These are phyloP conservation scores for Candolleomyces eurysporus DNA, from an alignment of 768 basidiomycete species.

Conservation along the genomic window DNA sequence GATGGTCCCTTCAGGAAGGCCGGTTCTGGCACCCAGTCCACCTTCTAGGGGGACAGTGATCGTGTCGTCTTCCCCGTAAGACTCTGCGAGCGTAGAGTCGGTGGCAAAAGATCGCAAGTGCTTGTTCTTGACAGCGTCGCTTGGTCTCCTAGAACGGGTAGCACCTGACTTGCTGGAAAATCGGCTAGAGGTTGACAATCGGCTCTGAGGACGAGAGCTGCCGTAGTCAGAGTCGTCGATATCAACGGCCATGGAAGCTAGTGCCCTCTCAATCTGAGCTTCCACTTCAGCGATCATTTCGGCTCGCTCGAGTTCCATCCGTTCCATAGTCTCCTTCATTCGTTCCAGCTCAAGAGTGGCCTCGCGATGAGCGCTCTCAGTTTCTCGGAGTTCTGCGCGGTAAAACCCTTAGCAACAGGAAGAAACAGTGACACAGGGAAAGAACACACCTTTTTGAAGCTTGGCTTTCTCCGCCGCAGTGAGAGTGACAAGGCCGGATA, in stretches of 20 bases:
- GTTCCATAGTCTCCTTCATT: slow-evolving; percentile 85
- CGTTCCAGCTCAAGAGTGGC: slow-evolving; percentile 77
- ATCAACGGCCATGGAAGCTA: slow-evolving; percentile 82
- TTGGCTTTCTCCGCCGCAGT: slow-evolving; percentile 78
- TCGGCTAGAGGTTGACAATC: slow-evolving; percentile 60
- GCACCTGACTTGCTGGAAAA: slow-evolving; percentile 55
- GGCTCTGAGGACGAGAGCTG: slow-evolving; percentile 66
- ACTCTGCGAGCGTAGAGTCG: slow-evolving; percentile 77
- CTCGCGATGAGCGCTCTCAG: slow-evolving; percentile 77
- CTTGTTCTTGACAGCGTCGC: slow-evolving; percentile 54
- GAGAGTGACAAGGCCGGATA: slow-evolving; percentile 75
- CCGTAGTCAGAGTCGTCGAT: slow-evolving; percentile 76
- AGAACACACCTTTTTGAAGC: slow-evolving; percentile 69
- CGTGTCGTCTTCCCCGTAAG: slow-evolving; percentile 43
- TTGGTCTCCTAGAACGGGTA: slow-evolving; percentile 52
- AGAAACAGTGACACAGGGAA: background rate
- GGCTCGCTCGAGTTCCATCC: slow-evolving; percentile 82
- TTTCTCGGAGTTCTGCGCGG: slow-evolving; percentile 69
- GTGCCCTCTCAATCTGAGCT: slow-evolving; percentile 84
- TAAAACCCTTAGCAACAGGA: slow-evolving; percentile 7
- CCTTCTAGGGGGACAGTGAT: slow-evolving; percentile 18
- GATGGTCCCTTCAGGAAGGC: slow-evolving; percentile 22
- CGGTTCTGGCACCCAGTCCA: slow-evolving; percentile 15
- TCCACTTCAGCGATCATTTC: slow-evolving; percentile 94
- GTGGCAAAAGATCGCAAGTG: slow-evolving; percentile 72